Percentiles rank a stretch among this genome's conserved stretches.
These are phyloP conservation scores for Candida dajiaensis DNA, from an alignment of 805 yeast genomes.

Conservation along the genomic window DNA sequence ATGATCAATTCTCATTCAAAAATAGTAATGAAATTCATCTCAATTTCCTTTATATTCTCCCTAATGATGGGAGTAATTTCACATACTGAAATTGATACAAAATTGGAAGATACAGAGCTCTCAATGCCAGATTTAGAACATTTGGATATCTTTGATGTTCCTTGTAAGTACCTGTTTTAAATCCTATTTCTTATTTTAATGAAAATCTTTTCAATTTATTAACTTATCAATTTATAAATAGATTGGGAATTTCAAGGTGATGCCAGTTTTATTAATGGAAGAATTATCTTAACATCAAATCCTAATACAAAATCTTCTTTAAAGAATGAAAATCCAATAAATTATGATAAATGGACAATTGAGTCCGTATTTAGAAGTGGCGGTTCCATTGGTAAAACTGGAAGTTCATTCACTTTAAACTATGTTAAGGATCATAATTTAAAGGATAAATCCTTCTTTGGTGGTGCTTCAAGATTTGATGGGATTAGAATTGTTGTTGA, in stretches of 20 bases:
- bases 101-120: conserved; percentile 22
- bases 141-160: conserved; percentile 19
- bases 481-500: conserved; percentile 63
- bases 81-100: conserved; percentile 20
- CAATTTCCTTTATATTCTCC: not conserved
- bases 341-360: conserved; percentile 43
- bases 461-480: conserved; percentile 53
- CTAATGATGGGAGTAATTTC: conserved; percentile 4
- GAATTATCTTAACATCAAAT: conserved; percentile 46
- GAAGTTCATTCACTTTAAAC: conserved; percentile 58
- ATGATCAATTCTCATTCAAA: no score
- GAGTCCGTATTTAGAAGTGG: conserved; percentile 60
- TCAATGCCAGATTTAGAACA: conserved; percentile 36
- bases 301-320: conserved; percentile 36
- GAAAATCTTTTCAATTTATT: not conserved
- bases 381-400: conserved; percentile 42
- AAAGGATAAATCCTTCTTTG: conserved; percentile 33
- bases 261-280: conserved; percentile 42
- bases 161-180: no score
- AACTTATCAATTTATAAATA: not conserved
- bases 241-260: conserved; percentile 37
- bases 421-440: conserved; percentile 31
- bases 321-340: conserved; percentile 32
- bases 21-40: not conserved
- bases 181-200: no score